These are phyloP conservation scores for Cutaneotrichosporon dermatis DNA, from an alignment of 1,284 basidiomycete genomes.

Conservation along the genomic window DNA sequence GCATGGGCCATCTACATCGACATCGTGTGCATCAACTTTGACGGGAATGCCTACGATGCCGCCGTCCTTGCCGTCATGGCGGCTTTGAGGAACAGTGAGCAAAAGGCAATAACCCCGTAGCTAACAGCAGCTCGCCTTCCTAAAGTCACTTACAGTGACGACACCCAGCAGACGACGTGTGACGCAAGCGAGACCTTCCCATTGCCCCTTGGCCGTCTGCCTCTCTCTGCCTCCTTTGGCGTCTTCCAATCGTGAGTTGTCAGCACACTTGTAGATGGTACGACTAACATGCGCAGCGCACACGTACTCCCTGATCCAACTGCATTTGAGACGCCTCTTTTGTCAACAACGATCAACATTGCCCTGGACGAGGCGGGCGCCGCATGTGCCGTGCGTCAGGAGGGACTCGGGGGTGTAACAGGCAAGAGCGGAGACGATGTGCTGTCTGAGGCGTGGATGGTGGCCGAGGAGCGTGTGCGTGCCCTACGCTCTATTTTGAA, in stretches of 20 bases:
- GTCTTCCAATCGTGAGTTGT: constrained; percentile 66
- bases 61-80: constrained; percentile 79
- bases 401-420: constrained; percentile 59
- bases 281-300: constrained; percentile 37
- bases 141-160: constrained; percentile 66
- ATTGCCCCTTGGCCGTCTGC: constrained; percentile 54
- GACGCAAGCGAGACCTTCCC: constrained; percentile 54
- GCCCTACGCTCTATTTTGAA: constrained; percentile 25
- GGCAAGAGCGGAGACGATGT: constrained; percentile 36
- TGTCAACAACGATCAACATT: constrained; percentile 65
- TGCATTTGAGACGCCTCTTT: constrained; percentile 81
- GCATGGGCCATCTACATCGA: constrained; percentile 93
- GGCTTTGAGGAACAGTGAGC: constrained; percentile 76
- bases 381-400: constrained; percentile 53
- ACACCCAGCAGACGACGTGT: constrained; percentile 63
- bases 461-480: constrained; percentile 33
- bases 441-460: constrained; percentile 36
- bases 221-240: constrained; percentile 70
- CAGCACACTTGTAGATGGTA: not conserved
- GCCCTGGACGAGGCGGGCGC: constrained; percentile 58
- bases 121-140: constrained; percentile 62
- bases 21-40: constrained; percentile 90
- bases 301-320: constrained; percentile 76
- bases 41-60: constrained; percentile 92
- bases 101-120: too few relatives aligned